A percentile compares a stretch with the other conserved stretches of the same genome.
Evolutionary conservation across 805 yeast species (phyloP).

Genomic region (Sugiyamaella valdiviana): DNA sequence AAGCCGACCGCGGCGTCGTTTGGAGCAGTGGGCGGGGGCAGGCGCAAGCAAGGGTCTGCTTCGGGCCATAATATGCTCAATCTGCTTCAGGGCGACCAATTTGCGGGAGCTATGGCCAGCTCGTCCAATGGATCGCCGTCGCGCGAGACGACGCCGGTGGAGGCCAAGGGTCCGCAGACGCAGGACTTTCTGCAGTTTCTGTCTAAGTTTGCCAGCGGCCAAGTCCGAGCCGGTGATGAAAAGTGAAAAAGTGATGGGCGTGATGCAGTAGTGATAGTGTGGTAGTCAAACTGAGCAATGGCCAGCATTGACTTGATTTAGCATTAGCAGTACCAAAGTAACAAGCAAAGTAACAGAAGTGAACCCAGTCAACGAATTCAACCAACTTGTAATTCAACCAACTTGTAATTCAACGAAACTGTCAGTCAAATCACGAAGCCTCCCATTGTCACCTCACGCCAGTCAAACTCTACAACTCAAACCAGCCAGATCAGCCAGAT

Average conservation of each 20-base stretch:
- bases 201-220: conserved; percentile 8
- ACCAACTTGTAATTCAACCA: too few relatives aligned
- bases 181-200: conserved; percentile 1
- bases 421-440: too few relatives aligned
- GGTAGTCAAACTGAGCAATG: too few relatives aligned
- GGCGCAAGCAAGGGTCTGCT: not conserved
- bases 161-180: not conserved
- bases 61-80: conserved; percentile 6
- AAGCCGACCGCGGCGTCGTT: not conserved
- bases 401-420: too few relatives aligned
- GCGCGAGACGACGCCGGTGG: not conserved
- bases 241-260: not conserved
- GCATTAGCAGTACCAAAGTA: too few relatives aligned
- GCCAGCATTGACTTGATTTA: too few relatives aligned
- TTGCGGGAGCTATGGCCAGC: not conserved
- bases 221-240: too few relatives aligned
- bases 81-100: conserved; percentile 1
- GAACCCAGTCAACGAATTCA: too few relatives aligned
- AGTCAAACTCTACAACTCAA: too few relatives aligned
- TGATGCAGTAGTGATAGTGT: not conserved
- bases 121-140: not conserved
- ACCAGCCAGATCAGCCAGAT: too few relatives aligned
- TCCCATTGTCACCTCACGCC: too few relatives aligned
- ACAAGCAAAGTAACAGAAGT: too few relatives aligned
- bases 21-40: not conserved